phyloP scores from a whole-genome alignment of 352 stramenopile genomes.

The Pythium periplocum region DNA sequence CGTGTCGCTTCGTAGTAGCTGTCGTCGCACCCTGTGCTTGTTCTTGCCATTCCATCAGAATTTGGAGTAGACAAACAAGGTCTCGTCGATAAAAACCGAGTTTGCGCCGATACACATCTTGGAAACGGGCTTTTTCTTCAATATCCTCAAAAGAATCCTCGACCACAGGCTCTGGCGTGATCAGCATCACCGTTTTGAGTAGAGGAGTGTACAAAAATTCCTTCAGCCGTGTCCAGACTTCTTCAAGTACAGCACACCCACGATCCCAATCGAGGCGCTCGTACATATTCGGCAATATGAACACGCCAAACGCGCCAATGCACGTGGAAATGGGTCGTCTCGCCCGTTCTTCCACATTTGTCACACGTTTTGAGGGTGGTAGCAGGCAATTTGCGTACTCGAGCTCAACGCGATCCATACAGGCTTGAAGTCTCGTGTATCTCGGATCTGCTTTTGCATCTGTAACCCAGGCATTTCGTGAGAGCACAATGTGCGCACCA shows the following conservation, averaged over 20 bases:
- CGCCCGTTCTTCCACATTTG: constrained; percentile 2
- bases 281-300: constrained; percentile 26
- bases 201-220: constrained; percentile 30
- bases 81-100: constrained; percentile 45
- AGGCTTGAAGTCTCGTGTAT: constrained; percentile 3
- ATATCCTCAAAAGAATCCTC: constrained; percentile 46
- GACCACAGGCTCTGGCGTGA: constrained; percentile 29
- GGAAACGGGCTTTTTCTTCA: constrained; percentile 34
- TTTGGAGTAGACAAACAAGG: constrained; percentile 23
- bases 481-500: constrained; percentile 30
- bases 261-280: too few species aligned
- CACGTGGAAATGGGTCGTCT: constrained; percentile 25
- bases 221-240: constrained; percentile 25
- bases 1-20: neutral
- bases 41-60: constrained; percentile 35
- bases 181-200: constrained; percentile 28
- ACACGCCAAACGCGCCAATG: constrained; percentile 44
- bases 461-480: constrained; percentile 10
- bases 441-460: constrained; percentile 10
- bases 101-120: constrained; percentile 22
- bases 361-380: constrained; percentile 36
- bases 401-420: constrained; percentile 20
- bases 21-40: neutral
- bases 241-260: neutral
- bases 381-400: constrained; percentile 50